These are phyloP conservation scores for Schizophyllum commune DNA, from an alignment of 1,284 basidiomycete species.

Conservation along the genomic window DNA sequence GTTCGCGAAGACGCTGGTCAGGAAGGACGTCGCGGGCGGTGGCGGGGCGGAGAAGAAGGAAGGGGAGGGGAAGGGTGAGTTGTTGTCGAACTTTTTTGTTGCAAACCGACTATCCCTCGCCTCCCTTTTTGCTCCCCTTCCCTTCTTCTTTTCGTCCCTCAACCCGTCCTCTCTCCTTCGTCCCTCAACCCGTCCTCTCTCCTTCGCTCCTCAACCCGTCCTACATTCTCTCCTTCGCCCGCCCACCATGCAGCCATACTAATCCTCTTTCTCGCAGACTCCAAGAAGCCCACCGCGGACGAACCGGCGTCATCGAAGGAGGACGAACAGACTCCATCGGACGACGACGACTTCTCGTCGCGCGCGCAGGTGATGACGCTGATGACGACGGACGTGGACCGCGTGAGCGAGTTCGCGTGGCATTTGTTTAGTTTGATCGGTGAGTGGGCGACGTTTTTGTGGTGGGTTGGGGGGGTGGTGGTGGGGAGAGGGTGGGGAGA, in stretches of 20 bases:
- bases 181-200: too few relatives aligned
- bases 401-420: constrained; percentile 80
- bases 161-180: too few relatives aligned
- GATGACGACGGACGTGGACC: constrained; percentile 87
- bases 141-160: too few relatives aligned
- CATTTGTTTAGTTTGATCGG: constrained; percentile 65
- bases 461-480: constrained; percentile 11
- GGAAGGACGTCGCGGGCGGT: constrained; percentile 67
- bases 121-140: too few relatives aligned
- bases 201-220: too few relatives aligned
- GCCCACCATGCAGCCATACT: too few relatives aligned
- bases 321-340: constrained; percentile 23
- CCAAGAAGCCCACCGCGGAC: constrained; percentile 6
- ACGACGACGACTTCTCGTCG: constrained; percentile 77
- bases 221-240: too few relatives aligned
- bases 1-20: constrained; percentile 83
- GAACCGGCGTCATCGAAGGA: constrained; percentile 13
- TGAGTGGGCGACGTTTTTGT: constrained; percentile 19
- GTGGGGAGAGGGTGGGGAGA: too few relatives aligned
- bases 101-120: too few relatives aligned
- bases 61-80: not conserved
- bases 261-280: too few relatives aligned
- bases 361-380: constrained; percentile 88
- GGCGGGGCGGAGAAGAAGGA: not conserved
- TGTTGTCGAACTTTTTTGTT: too few relatives aligned